Conservation (phyloP, 202 grass and related monocot species). For the Zoysia matrella region DNA sequence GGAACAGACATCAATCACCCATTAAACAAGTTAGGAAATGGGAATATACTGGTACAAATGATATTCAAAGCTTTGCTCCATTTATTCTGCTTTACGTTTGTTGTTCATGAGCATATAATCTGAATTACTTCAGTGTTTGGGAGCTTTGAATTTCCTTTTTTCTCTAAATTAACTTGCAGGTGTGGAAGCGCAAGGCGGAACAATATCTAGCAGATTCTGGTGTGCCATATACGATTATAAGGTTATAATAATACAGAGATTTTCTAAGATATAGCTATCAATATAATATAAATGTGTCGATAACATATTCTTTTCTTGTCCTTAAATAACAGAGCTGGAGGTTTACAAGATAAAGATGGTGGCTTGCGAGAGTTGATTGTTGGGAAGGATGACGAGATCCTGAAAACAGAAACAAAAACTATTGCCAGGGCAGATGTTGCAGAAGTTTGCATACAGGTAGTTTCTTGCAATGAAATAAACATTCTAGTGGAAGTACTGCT, state of each 20-base stretch:
- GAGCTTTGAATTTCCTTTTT: not conserved
- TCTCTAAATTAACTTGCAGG: conserved; percentile 38
- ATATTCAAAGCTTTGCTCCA: not conserved
- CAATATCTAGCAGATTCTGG: conserved; percentile 89
- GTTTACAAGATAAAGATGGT: conserved; percentile 89
- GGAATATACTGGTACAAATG: conserved; percentile 67
- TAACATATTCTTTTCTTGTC: not conserved
- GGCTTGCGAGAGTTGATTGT: conserved; percentile 76
- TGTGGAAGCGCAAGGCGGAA: conserved; percentile 91
- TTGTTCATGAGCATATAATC: not conserved
- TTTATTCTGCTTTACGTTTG: not conserved
- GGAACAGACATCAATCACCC: conserved; percentile 85
- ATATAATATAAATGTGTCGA: not conserved
- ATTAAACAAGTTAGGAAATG: conserved; percentile 85
- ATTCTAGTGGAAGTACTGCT: not conserved
- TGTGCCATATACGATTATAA: conserved; percentile 87
- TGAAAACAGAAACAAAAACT: conserved; percentile 82
- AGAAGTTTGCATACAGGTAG: conserved; percentile 94
- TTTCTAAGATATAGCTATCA: conserved; percentile 4
- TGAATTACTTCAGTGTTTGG: not conserved
- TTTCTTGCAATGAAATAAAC: not conserved
- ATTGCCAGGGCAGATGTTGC: conserved; percentile 91
- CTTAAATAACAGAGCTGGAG: conserved; percentile 62
- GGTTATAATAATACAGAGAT: conserved; percentile 38
- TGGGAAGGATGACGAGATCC: conserved; percentile 84